Evolutionary conservation across 1,284 basidiomycete genomes (phyloP).

Genomic region (Erythrobasidium hasegawianum): DNA sequence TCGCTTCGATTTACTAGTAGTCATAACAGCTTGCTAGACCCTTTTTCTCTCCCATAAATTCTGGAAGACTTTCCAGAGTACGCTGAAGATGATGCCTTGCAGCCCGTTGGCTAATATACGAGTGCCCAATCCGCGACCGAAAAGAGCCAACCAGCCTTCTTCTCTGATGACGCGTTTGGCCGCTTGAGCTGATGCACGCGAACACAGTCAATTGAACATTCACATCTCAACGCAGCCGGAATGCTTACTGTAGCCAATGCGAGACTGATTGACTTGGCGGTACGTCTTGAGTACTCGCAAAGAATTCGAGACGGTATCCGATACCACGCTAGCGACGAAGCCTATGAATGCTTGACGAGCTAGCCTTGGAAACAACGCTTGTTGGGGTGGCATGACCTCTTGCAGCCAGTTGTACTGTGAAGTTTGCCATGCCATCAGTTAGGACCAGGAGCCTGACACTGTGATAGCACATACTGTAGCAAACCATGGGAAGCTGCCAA

Average conservation of each 20-base stretch:
- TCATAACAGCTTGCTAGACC: no score
- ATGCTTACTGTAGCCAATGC: conserved; percentile 62
- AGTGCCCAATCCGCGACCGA: conserved; percentile 78
- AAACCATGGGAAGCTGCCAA: conserved; percentile 70
- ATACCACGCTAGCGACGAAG: conserved; percentile 72
- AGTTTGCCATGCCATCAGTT: no score
- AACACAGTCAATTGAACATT: conserved; percentile 4
- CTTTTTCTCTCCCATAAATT: conserved; percentile 51
- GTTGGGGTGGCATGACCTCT: conserved; percentile 57
- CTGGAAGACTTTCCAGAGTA: conserved; percentile 78
- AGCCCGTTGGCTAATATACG: conserved; percentile 67
- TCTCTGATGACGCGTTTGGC: conserved; percentile 62
- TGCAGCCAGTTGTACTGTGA: conserved; percentile 74
- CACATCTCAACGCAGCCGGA: not conserved
- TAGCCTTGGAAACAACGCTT: conserved; percentile 16
- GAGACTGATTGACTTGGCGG: conserved; percentile 76
- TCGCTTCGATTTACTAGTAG: no score
- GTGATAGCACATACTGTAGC: conserved; percentile 17
- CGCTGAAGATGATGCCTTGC: conserved; percentile 76
- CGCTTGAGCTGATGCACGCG: conserved; percentile 53
- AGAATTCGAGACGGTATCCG: conserved; percentile 78
- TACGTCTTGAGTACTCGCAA: conserved; percentile 89
- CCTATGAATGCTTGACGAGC: conserved; percentile 77
- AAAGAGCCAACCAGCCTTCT: conserved; percentile 64
- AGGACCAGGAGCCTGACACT: no score